A percentile compares a stretch with the other conserved stretches of the same genome.
phyloP scores from a whole-genome alignment of 805 yeast genomes.

The Schwanniomyces pseudopolymorphus region DNA sequence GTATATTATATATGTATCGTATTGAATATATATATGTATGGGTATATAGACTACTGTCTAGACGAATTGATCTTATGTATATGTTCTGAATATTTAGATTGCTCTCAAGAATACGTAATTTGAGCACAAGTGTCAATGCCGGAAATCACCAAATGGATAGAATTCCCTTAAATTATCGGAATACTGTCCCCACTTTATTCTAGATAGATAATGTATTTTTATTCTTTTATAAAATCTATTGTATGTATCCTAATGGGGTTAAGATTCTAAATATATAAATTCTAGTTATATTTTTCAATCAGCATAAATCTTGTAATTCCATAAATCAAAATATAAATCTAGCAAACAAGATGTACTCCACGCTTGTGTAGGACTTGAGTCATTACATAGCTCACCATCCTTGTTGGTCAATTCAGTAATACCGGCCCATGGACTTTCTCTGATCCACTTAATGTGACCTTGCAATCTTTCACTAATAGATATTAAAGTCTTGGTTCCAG shows the following conservation, averaged over 20 bases:
- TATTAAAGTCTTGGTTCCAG: slow-evolving; percentile 55
- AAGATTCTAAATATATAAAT: background rate
- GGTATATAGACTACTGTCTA: too few relatives aligned
- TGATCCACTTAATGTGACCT: slow-evolving; percentile 69
- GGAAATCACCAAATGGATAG: background rate
- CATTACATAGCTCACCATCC: slow-evolving; percentile 76
- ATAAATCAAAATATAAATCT: slow-evolving; percentile 72
- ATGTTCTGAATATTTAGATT: too few relatives aligned
- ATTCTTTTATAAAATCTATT: background rate
- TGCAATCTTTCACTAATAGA: slow-evolving; percentile 59
- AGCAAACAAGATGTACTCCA: slow-evolving; percentile 90
- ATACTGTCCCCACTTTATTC: background rate
- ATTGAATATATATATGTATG: too few relatives aligned
- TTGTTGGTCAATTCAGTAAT: slow-evolving; percentile 89
- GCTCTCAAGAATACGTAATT: too few relatives aligned
- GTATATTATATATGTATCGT: too few relatives aligned
- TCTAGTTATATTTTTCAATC: slow-evolving; percentile 2
- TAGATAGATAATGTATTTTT: background rate
- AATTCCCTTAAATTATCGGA: background rate
- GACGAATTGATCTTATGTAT: too few relatives aligned
- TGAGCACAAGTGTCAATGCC: too few relatives aligned
- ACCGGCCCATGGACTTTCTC: slow-evolving; percentile 88
- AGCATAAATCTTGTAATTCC: slow-evolving; percentile 19
- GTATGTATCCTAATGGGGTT: background rate
- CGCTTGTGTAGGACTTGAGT: slow-evolving; percentile 95